A percentile compares a stretch with the other conserved stretches of the same genome.
Conservation (phyloP, 345 rosid genomes). For the Xanthoceras sorbifolium region DNA sequence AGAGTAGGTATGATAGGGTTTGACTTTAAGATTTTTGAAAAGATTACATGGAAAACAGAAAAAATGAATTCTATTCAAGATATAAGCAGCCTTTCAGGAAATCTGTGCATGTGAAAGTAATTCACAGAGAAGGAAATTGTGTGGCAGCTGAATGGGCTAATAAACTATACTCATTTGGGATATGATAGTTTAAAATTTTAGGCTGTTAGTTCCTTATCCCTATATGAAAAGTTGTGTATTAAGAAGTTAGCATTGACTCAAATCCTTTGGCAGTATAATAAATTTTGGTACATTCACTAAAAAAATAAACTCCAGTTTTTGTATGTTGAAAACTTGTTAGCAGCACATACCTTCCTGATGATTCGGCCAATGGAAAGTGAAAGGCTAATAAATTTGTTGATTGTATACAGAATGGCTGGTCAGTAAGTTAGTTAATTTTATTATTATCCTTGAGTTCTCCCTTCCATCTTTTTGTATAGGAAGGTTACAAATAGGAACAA, state of each 20-base stretch:
- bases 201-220: not conserved
- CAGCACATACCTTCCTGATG: not conserved
- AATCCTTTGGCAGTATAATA: not conserved
- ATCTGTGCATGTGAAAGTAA: not conserved
- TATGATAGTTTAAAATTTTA: not conserved
- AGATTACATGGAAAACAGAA: not conserved
- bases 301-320: not conserved
- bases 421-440: not conserved
- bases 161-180: not conserved
- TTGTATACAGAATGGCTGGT: not conserved
- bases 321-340: not conserved
- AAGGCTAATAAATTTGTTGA: not conserved
- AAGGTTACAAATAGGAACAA: not conserved
- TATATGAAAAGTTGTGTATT: not conserved
- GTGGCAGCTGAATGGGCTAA: not conserved
- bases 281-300: not conserved
- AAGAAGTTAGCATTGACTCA: not conserved
- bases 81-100: constrained; percentile 6
- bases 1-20: not conserved
- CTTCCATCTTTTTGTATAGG: not conserved
- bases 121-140: not conserved
- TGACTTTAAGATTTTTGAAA: not conserved
- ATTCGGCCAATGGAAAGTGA: not conserved
- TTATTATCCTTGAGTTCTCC: not conserved
- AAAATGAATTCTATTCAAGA: not conserved